Conservation (phyloP, 1,139 yeast genomes). For the Hanseniaspora sp. region DNA sequence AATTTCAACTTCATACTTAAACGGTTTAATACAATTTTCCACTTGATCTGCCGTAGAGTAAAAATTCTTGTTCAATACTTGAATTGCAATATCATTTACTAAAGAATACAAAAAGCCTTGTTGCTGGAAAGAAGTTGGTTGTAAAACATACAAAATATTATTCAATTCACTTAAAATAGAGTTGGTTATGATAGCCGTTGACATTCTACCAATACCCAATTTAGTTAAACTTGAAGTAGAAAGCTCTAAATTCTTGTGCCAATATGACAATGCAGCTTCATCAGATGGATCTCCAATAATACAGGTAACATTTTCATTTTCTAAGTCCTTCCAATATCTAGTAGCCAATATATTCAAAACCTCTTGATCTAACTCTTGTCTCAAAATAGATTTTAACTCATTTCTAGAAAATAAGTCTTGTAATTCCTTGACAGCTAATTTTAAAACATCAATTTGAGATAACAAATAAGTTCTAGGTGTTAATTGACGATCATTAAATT, state of each 20-base stretch:
- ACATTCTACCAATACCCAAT: slow-evolving; percentile 81
- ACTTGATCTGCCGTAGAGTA: slow-evolving; percentile 96
- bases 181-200: slow-evolving; percentile 72
- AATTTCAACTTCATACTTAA: slow-evolving; percentile 89
- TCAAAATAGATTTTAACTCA: slow-evolving; percentile 66
- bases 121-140: slow-evolving; percentile 60
- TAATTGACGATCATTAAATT: slow-evolving; percentile 83
- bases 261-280: slow-evolving; percentile 53
- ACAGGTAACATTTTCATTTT: slow-evolving; percentile 33
- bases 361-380: slow-evolving; percentile 78
- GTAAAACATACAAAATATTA: slow-evolving; percentile 41
- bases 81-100: slow-evolving; percentile 73
- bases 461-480: slow-evolving; percentile 93
- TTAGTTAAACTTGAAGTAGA: slow-evolving; percentile 78
- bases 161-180: slow-evolving; percentile 70
- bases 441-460: slow-evolving; percentile 77
- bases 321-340: slow-evolving; percentile 83
- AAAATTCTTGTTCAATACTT: slow-evolving; percentile 65
- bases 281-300: slow-evolving; percentile 33
- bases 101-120: slow-evolving; percentile 78
- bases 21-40: slow-evolving; percentile 95
- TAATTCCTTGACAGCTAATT: slow-evolving; percentile 76
- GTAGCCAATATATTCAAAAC: slow-evolving; percentile 79
- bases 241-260: slow-evolving; percentile 81
- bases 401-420: slow-evolving; percentile 72